These are phyloP conservation scores for Mycena metata DNA, from an alignment of 768 basidiomycete genomes.

Conservation along the genomic window DNA sequence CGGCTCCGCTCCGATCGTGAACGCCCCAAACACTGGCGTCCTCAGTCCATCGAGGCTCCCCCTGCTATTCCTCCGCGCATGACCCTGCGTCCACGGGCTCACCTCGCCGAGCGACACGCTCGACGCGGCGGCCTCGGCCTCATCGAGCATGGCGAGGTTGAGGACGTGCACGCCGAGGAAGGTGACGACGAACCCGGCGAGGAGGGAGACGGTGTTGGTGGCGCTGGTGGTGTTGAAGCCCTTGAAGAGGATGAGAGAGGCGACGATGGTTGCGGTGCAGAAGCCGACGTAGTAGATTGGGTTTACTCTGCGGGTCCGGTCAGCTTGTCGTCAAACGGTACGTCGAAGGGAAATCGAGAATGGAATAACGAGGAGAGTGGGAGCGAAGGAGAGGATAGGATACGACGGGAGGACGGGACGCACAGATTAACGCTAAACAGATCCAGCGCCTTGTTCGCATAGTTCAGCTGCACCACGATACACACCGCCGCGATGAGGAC, in stretches of 20 bases:
- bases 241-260: conserved; percentile 96
- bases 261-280: conserved; percentile 91
- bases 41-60: conserved; percentile 72
- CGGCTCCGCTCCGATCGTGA: conserved; percentile 42
- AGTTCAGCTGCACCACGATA: conserved; percentile 95
- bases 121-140: background rate
- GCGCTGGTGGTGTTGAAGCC: conserved; percentile 93
- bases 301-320: conserved; percentile 75
- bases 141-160: conserved; percentile 34
- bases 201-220: conserved; percentile 84
- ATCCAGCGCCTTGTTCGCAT: conserved; percentile 98
- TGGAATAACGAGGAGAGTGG: background rate
- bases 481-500: conserved; percentile 83
- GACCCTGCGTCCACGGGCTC: conserved; percentile 51
- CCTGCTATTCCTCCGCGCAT: conserved; percentile 43
- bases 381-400: background rate
- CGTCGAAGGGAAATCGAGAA: conserved; percentile 2
- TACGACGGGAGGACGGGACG: conserved; percentile 48
- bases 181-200: conserved; percentile 47
- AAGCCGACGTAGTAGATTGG: conserved; percentile 99
- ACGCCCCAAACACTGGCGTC: conserved; percentile 75
- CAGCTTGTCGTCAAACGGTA: conserved; percentile 19
- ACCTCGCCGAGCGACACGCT: conserved; percentile 13
- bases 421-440: conserved; percentile 98
- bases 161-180: conserved; percentile 42